Conservation (phyloP, 306 rosid species). For the Corylus heterophylla region DNA sequence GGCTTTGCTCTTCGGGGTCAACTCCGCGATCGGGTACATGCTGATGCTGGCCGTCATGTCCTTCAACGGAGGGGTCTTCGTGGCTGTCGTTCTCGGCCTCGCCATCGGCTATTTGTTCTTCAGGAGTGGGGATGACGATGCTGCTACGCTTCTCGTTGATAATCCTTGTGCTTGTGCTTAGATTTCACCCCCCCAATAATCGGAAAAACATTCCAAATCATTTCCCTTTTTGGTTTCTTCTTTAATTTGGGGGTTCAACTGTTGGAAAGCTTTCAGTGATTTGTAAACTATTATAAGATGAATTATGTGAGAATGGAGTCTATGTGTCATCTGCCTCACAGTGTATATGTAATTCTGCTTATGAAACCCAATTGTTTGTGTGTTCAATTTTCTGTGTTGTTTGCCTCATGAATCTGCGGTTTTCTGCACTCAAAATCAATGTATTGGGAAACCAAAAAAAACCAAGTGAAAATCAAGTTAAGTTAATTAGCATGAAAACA, state of each 20-base stretch:
- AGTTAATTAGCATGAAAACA: neutral
- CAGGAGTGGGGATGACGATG: conserved; percentile 60
- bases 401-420: too few species aligned
- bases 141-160: conserved; percentile 42
- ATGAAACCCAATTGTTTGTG: neutral
- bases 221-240: neutral
- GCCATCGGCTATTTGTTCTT: conserved; percentile 57
- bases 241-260: neutral
- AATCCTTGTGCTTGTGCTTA: conserved; percentile 88
- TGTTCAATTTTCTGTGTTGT: too few species aligned
- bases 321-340: neutral
- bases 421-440: neutral
- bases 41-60: too few species aligned
- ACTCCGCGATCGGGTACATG: neutral
- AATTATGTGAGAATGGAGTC: too few species aligned
- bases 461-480: neutral
- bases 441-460: neutral
- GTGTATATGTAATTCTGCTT: neutral
- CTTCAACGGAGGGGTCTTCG: too few species aligned
- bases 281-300: neutral
- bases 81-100: too few species aligned
- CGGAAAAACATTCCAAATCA: neutral
- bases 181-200: neutral
- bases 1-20: conserved; percentile 65
- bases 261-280: neutral